These are phyloP conservation scores for Pythium guiyangense DNA, from an alignment of 352 stramenopile genomes.

Conservation along the genomic window DNA sequence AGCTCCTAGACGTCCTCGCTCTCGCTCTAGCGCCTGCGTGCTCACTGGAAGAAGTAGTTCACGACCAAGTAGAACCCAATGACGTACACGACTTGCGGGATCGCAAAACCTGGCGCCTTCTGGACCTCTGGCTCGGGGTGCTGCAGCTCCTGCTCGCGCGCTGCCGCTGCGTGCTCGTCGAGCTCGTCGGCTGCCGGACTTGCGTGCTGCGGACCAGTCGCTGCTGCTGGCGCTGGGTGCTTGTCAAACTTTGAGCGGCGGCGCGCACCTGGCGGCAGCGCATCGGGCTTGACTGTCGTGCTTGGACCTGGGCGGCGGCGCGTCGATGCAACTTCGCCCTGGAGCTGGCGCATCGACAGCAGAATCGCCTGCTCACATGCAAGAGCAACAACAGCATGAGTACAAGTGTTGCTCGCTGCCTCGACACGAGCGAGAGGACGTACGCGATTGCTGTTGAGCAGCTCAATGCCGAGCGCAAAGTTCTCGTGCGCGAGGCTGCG, in stretches of 20 bases:
- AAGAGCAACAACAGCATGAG: neutral
- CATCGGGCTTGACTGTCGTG: conserved; percentile 47
- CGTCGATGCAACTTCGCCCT: conserved; percentile 59
- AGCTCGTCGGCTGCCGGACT: neutral
- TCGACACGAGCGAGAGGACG: neutral
- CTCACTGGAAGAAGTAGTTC: conserved; percentile 61
- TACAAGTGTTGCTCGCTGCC: neutral
- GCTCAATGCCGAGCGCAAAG: conserved; percentile 62
- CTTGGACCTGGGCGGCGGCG: conserved; percentile 37
- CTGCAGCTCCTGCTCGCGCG: conserved; percentile 38
- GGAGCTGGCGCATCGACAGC: conserved; percentile 71
- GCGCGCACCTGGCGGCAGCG: conserved; percentile 40
- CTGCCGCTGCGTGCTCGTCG: conserved; percentile 22
- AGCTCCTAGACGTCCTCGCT: neutral
- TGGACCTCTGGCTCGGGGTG: conserved; percentile 49
- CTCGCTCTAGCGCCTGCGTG: neutral
- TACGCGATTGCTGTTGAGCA: conserved; percentile 81
- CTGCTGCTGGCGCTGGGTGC: conserved; percentile 15
- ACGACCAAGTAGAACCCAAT: conserved; percentile 63
- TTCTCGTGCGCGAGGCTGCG: conserved; percentile 65
- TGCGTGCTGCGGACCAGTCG: conserved; percentile 6
- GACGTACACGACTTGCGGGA: conserved; percentile 65
- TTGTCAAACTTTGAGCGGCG: conserved; percentile 73
- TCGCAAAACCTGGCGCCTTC: conserved; percentile 33
- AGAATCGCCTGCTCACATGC: conserved; percentile 47